Percentiles rank a stretch among this genome's conserved stretches.
phyloP scores from a whole-genome alignment of 176 grass and related monocot genomes.

The Ampelocalamus luodianensis region DNA sequence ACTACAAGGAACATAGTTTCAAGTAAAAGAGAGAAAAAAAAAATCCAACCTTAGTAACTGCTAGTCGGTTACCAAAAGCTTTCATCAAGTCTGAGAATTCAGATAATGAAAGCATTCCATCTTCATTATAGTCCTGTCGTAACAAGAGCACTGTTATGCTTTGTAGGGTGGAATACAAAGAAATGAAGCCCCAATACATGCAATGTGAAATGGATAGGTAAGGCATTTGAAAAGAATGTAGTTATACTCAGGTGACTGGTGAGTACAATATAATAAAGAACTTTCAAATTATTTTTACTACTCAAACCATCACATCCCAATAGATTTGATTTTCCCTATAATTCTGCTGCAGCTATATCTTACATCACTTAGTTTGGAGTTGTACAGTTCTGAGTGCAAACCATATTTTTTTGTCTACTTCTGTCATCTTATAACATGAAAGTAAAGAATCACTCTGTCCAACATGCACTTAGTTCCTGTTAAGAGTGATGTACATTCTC shows the following conservation, averaged over 20 bases:
- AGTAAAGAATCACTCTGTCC: not conserved
- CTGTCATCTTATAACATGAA: not conserved
- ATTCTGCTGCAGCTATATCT: not conserved
- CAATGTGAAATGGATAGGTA: constrained; percentile 17
- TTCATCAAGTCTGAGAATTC: constrained; percentile 91
- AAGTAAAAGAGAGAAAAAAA: constrained; percentile 7
- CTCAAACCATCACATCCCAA: not conserved
- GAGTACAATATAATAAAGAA: constrained; percentile 30
- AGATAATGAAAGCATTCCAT: constrained; percentile 67
- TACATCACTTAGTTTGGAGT: not conserved
- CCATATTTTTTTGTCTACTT: not conserved
- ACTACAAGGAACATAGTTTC: constrained; percentile 30
- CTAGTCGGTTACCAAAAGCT: constrained; percentile 87
- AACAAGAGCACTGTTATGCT: constrained; percentile 27
- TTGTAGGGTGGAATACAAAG: constrained; percentile 32
- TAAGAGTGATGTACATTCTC: too few species aligned
- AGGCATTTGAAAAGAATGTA: constrained; percentile 5
- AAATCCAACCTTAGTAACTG: constrained; percentile 66
- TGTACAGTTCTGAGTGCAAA: not conserved
- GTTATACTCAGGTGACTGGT: not conserved
- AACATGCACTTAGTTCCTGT: not conserved
- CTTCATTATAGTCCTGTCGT: constrained; percentile 77
- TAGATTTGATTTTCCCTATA: not conserved
- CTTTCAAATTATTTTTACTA: not conserved
- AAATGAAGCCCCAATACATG: constrained; percentile 30